Conservation (phyloP, 1,284 basidiomycete genomes). For the Fomitopsis pinicola region DNA sequence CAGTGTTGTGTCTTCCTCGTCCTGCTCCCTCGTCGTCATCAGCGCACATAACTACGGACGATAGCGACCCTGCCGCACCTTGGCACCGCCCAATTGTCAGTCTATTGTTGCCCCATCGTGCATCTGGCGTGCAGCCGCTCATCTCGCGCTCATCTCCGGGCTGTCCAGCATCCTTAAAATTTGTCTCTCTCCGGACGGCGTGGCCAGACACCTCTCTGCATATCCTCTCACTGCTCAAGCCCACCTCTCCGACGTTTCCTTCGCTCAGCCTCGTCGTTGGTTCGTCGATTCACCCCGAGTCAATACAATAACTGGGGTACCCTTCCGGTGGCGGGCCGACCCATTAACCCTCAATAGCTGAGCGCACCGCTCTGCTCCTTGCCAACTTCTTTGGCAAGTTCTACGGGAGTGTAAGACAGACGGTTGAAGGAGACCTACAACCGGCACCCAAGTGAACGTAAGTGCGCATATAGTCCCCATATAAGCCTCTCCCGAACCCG, state of each 20-base stretch:
- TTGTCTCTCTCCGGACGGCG: background rate
- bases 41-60: background rate
- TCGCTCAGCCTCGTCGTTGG: background rate
- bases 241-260: background rate
- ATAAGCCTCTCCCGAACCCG: background rate
- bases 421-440: background rate
- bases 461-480: background rate
- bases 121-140: background rate
- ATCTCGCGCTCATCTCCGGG: background rate
- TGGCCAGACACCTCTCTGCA: background rate
- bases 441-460: background rate
- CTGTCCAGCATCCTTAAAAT: background rate
- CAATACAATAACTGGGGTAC: background rate
- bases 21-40: background rate
- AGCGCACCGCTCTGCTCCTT: background rate
- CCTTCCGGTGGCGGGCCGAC: background rate
- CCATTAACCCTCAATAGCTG: background rate
- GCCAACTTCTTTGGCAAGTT: background rate
- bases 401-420: background rate
- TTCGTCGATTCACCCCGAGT: background rate
- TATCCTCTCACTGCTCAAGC: background rate
- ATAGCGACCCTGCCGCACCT: background rate
- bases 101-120: background rate
- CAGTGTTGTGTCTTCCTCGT: background rate
- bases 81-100: background rate